Base-by-base conservation (phyloP, 345 rosid genomes). In the Hypericum androsaemum region DNA sequence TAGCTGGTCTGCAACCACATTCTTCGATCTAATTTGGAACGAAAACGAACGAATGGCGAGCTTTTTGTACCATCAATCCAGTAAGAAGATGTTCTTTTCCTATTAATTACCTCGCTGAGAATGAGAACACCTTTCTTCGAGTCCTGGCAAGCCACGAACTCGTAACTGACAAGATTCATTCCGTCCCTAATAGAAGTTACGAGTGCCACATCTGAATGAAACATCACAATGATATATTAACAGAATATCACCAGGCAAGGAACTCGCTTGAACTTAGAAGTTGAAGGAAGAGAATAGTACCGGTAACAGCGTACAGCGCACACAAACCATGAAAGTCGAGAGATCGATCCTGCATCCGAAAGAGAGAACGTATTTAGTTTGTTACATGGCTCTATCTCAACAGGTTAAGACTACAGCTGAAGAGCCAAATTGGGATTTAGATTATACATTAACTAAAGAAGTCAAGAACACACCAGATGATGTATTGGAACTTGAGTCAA, bases 111-210 rank as follows among this genome's bases (percentile, higher is more conserved):
- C 74, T 94, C 99, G 66, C 99, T 94, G 61, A 94, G 97, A 73
- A 94, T 94, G 54, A 94, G 95, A 70, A 94, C 99, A 16, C 99
- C 99, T 65, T 88, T 94, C 79, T 94, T 94, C 7, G 78, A 73
- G 47, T 77, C 97, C 77, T 94, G 99, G 77, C 99, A 94, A 46
- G 99, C 95, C 55, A 94, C 99, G 72, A 94, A 94, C 68, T 94
- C 99, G 54, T 88, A 94, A 62, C 97, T 92, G 59, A 92, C 98
- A 63, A 92, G 97, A 75, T 92, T 92, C 98, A 92, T 92, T 63
- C 98, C 98, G 67, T 92, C 98, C 77, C 98, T 80, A 75, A 92
- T 59, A 63, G 98, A 92, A 47, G 98, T 88, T 43, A 92, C 98
- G 12, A 92, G 95, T 54, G 97, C 90, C 53, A 92, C 86, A 80